Base-by-base conservation (phyloP, 495 filamentous ascomycete species). In the Hypoxylon cercidicola region DNA sequence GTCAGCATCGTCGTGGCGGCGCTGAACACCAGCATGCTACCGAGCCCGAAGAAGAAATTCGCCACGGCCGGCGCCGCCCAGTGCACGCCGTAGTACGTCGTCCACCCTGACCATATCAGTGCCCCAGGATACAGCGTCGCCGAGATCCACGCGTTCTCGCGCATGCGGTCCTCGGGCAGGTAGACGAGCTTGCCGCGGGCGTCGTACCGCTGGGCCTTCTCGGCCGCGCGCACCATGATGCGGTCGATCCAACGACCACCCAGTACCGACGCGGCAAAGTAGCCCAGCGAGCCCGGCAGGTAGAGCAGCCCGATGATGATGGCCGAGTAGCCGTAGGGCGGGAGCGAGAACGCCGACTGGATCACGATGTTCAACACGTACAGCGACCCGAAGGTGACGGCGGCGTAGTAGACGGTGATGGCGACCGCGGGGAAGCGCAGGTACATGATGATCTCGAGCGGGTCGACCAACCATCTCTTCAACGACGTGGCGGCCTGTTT, bases 351-450 rank as follows among this genome's bases (percentile, higher is more conserved):
- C 9, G 89, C 89, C 21, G 85, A 75, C 74, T 95, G 85, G 59
- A 98, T 81, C 55, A 87, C 88, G 73, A 97, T 90, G 75, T 97
- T 97, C 69, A 97, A 85, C 21, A 96, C 80, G 73, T 93, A 97
- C 19, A 98, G 83, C 0, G 87, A 84, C 40, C 87, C 87, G 68
- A 97, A 98, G 32, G 92, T 88, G 62, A 96, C 88, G 60, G 84
- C 87, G 28, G 92, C 90, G 61, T 90, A 92, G 80, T 88, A 91
- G 28, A 98, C 92, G 11, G 87, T 92, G 23, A 96, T 73, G 0
- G 89, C 72, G 1, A 97, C 91, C 4, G 94, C 88, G 0, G 91
- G 89, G 70, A 89, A 96, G 34, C 87, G 88, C 12, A 98, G 81
- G 70, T 90, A 91, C n/a, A 86, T 76, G 37, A 97, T 80, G 37